Percentiles rank a stretch among this genome's conserved stretches.
Evolutionary conservation across 768 basidiomycete species (phyloP).

Genomic region (Tulasnella sp.): DNA sequence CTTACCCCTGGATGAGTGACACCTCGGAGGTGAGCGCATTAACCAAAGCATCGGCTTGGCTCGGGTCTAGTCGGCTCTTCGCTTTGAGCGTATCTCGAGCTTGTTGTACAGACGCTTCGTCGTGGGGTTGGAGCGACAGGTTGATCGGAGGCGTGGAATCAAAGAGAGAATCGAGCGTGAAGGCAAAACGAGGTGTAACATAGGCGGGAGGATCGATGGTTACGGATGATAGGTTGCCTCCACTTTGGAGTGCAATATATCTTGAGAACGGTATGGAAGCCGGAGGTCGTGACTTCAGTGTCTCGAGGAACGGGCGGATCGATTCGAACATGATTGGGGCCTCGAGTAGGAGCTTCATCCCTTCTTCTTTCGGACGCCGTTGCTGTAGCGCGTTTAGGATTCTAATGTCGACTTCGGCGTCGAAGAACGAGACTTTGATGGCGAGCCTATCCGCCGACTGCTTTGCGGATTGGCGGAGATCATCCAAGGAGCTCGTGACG

Average conservation of each 20-base stretch:
- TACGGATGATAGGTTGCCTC: constrained; percentile 36
- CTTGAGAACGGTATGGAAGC: constrained; percentile 58
- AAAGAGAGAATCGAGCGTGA: constrained; percentile 61
- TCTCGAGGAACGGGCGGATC: constrained; percentile 68
- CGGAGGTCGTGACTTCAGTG: constrained; percentile 58
- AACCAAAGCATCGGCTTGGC: constrained; percentile 71
- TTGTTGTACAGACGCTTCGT: constrained; percentile 51
- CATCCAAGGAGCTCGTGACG: constrained; percentile 49
- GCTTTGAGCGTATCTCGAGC: constrained; percentile 53
- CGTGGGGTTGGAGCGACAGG: constrained; percentile 47
- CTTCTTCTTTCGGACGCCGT: neutral
- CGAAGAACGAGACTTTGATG: constrained; percentile 65
- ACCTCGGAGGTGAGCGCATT: constrained; percentile 63
- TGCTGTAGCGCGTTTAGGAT: constrained; percentile 38
- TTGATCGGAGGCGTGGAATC: constrained; percentile 47
- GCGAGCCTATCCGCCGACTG: constrained; percentile 45
- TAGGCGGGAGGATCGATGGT: constrained; percentile 59
- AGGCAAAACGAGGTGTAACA: constrained; percentile 60
- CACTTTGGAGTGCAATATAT: constrained; percentile 53
- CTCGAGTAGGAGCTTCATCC: constrained; percentile 55
- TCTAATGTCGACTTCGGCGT: constrained; percentile 57
- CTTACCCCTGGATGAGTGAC: constrained; percentile 72
- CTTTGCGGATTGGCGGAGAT: constrained; percentile 54
- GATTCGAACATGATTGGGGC: constrained; percentile 68
- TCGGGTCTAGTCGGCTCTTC: constrained; percentile 62